A percentile compares a stretch with the other conserved stretches of the same genome.
Conservation (phyloP, 495 filamentous ascomycete species). For the Penicillium cinerascens region DNA sequence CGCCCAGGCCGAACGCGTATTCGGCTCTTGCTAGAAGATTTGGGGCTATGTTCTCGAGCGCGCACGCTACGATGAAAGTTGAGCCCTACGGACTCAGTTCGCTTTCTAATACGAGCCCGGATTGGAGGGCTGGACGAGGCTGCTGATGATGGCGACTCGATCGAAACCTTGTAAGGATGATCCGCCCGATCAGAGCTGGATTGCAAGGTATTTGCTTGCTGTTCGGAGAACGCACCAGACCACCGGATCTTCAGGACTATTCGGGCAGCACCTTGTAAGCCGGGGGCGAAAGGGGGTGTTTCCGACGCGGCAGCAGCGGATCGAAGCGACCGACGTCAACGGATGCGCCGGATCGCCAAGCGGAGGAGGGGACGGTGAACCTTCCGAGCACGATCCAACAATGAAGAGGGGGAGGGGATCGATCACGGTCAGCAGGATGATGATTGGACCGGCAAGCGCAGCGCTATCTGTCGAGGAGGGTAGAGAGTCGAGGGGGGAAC, state of each 20-base stretch:
- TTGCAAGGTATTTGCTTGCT: slow-evolving; percentile 15
- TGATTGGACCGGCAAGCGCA: slow-evolving; percentile 32
- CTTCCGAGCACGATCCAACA: slow-evolving; percentile 14
- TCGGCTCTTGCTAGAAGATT: slow-evolving; percentile 14
- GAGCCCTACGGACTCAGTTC: slow-evolving; percentile 6
- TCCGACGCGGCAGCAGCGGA: slow-evolving; percentile 11
- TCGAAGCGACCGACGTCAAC: slow-evolving; percentile 15
- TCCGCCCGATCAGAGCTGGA: slow-evolving; percentile 11
- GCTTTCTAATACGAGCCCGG: background rate
- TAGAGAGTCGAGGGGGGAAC: slow-evolving; percentile 2
- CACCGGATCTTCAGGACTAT: slow-evolving; percentile 14
- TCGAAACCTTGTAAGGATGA: slow-evolving; percentile 17
- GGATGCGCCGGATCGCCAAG: slow-evolving; percentile 15
- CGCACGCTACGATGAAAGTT: background rate
- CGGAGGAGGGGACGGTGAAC: slow-evolving; percentile 20
- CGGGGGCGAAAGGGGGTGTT: background rate
- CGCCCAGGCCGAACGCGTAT: slow-evolving; percentile 29
- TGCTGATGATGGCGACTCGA: slow-evolving; percentile 10
- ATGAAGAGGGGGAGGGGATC: slow-evolving; percentile 5
- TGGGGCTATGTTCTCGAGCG: background rate
- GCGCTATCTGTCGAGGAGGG: slow-evolving; percentile 14
- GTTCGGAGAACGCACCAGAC: background rate
- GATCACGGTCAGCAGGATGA: slow-evolving; percentile 8
- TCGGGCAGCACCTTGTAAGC: background rate
- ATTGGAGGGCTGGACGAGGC: background rate